Evolutionary conservation across 306 rosid genomes (phyloP).

Genomic region (Glycine tomentella): DNA sequence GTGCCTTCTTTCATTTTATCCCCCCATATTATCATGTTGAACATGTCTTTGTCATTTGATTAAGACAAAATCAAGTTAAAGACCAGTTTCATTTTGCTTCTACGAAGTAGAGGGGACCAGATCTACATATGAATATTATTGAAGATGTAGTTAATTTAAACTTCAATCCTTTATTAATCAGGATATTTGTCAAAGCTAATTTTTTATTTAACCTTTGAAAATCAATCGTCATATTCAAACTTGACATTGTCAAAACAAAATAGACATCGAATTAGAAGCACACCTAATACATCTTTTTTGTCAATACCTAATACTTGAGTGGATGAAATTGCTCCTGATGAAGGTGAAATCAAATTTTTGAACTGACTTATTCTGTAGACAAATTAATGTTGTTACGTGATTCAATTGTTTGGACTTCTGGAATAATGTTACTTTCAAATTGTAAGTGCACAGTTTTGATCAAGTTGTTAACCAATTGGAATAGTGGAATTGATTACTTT

Average conservation of each 20-base stretch:
- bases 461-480: constrained; percentile 15
- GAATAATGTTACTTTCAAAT: neutral
- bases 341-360: neutral
- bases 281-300: neutral
- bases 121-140: constrained; percentile 14
- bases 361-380: neutral
- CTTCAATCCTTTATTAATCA: neutral
- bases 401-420: constrained; percentile 3
- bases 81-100: neutral
- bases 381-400: neutral
- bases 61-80: constrained; percentile 3
- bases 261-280: constrained; percentile 17
- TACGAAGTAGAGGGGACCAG: constrained; percentile 3
- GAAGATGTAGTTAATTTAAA: neutral
- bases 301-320: constrained; percentile 6
- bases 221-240: constrained; percentile 1
- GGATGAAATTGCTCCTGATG: neutral
- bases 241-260: constrained; percentile 21
- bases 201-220: neutral
- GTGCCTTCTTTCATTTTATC: neutral
- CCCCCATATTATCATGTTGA: neutral
- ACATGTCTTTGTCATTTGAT: constrained; percentile 18
- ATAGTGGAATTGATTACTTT: neutral
- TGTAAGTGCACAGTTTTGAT: neutral
- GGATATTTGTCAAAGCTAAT: neutral